Evolutionary conservation across 331 rosid species (phyloP).

Genomic region (Rosa hybrid): DNA sequence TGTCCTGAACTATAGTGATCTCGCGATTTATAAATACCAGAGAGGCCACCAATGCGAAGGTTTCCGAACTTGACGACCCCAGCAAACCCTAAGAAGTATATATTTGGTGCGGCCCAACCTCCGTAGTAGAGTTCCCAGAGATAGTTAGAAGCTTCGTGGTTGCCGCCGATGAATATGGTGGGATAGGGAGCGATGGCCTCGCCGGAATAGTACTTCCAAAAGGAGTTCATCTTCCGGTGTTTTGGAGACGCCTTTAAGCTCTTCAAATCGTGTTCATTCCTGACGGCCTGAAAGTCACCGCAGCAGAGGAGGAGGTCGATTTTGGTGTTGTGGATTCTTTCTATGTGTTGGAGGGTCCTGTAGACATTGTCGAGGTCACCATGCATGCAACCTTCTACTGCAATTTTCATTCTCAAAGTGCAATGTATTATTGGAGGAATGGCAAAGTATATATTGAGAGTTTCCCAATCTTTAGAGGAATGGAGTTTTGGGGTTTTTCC

Average conservation of each 20-base stretch:
- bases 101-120: constrained; percentile 96
- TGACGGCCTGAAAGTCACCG: constrained; percentile 93
- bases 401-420: constrained; percentile 55
- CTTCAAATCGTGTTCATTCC: constrained; percentile 71
- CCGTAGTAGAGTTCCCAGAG: constrained; percentile 93
- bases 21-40: constrained; percentile 73
- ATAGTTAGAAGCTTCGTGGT: constrained; percentile 93
- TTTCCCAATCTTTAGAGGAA: too few species aligned
- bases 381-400: constrained; percentile 93
- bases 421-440: too few species aligned
- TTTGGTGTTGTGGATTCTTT: constrained; percentile 52
- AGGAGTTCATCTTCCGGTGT: constrained; percentile 66
- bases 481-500: too few species aligned
- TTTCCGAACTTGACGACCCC: constrained; percentile 92
- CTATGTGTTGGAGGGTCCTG: constrained; percentile 64
- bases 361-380: constrained; percentile 90
- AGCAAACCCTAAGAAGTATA: constrained; percentile 80
- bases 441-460: neutral
- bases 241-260: constrained; percentile 62
- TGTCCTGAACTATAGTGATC: constrained; percentile 66
- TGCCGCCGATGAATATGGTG: constrained; percentile 90
- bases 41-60: constrained; percentile 79
- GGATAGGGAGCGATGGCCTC: constrained; percentile 77
- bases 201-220: constrained; percentile 96
- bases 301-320: constrained; percentile 96